Evolutionary conservation across 805 yeast species (phyloP).

Genomic region (Suhomyces prunicola): DNA sequence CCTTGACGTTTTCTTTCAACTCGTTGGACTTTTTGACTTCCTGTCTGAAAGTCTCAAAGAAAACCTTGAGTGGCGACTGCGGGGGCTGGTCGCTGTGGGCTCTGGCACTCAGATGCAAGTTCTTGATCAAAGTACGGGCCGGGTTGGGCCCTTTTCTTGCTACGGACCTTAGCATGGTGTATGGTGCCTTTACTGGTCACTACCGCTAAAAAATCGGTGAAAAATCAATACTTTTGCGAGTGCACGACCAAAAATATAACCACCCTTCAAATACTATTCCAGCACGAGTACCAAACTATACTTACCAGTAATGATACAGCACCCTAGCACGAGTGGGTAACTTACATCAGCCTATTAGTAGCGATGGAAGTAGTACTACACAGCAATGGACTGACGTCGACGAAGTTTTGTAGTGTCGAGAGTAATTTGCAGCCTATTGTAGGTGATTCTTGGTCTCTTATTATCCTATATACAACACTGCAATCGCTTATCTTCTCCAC

Average conservation of each 20-base stretch:
- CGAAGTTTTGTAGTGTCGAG: too few relatives aligned
- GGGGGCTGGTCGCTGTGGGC: constrained; percentile 25
- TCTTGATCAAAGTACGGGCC: neutral
- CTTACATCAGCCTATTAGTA: too few relatives aligned
- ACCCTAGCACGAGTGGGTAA: too few relatives aligned
- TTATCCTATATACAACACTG: neutral
- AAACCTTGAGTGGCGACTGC: constrained; percentile 88
- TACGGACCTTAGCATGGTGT: constrained; percentile 6
- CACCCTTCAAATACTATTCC: too few relatives aligned
- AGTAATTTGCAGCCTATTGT: too few relatives aligned
- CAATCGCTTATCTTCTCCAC: neutral
- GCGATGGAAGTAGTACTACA: too few relatives aligned
- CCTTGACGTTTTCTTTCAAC: constrained; percentile 88
- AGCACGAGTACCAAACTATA: too few relatives aligned
- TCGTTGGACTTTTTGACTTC: constrained; percentile 92
- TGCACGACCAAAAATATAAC: neutral
- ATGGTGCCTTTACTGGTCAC: neutral
- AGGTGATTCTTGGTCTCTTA: neutral
- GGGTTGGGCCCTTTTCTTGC: constrained; percentile 1
- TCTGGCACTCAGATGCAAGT: constrained; percentile 15
- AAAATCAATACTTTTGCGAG: neutral
- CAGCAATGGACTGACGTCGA: too few relatives aligned
- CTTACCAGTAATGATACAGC: too few relatives aligned
- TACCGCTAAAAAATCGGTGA: neutral
- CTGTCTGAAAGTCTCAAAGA: constrained; percentile 82